Base-by-base conservation (phyloP, 148 eudicot species). In the Pharnaceum exiguum region DNA sequence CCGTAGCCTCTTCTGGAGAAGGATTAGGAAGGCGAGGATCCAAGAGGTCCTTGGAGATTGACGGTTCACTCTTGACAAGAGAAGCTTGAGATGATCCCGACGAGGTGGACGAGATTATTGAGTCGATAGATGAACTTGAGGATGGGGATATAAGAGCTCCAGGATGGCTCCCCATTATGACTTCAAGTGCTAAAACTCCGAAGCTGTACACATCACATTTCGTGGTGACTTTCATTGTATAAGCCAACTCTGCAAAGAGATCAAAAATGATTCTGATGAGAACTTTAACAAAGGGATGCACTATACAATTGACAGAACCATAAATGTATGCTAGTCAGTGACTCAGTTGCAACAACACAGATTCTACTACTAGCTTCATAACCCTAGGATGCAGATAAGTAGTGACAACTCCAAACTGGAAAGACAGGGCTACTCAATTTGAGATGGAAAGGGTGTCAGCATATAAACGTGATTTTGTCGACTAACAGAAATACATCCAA, bases 161-260 rank as follows among this genome's bases (percentile, higher is more conserved):
- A 5, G 79, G 88, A 63, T 82, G 79, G 50, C 49, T 69, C 31
- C 88, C 82, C 51, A 43, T 45, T 31, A 77, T 59, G 13, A 79
- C 55, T 58, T 79, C 84, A 4, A 82, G 27, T 33, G 79, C 55
- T 13, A 79, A 21, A 22, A 76, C 72, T 47, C 84, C 84, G 19
- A 76, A 82, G 71, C 84, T 79, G 62, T 74, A 79, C 7, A 82
- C 83, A 45, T 79, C 88, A 28, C 82, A 76, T 18, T 73, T 79
- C 32, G 62, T 65, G 8, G 68, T 82, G 33, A 77, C 70, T 42
- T 69, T 68, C 80, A 71, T 71, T 5, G 75, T 79, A 61, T 68
- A 75, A 0, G 84, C 82, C 5, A 79, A 67, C 55, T 79, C 88
- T 82, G 76, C 65, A 52, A 69, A 11, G 11, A 56, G 23, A 28